phyloP scores from a whole-genome alignment of 2,329 filamentous ascomycete species.

The Cercospora beticola region DNA sequence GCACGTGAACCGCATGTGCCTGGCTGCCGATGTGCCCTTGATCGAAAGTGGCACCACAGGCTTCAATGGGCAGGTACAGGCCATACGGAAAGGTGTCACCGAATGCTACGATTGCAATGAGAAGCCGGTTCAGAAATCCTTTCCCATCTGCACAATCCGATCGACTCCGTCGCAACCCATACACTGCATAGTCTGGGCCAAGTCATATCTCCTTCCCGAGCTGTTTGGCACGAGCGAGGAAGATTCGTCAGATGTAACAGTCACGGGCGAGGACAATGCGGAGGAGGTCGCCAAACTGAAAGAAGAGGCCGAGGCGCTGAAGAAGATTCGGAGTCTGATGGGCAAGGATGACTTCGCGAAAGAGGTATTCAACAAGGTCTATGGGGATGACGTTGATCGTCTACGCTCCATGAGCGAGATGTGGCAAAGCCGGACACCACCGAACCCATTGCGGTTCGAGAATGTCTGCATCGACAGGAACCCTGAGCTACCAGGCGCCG shows the following conservation, averaged over 20 bases:
- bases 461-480: slow-evolving; percentile 40
- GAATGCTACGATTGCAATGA: slow-evolving; percentile 95
- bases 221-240: slow-evolving; percentile 92
- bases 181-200: slow-evolving; percentile 98
- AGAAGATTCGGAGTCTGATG: slow-evolving; percentile 77
- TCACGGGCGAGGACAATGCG: slow-evolving; percentile 79
- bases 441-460: slow-evolving; percentile 70
- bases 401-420: slow-evolving; percentile 87
- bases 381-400: slow-evolving; percentile 77
- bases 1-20: slow-evolving; percentile 96
- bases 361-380: slow-evolving; percentile 91
- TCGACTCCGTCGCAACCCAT: slow-evolving; percentile 96
- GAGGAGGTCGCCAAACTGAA: slow-evolving; percentile 85
- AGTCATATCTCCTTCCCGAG: slow-evolving; percentile 93
- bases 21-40: slow-evolving; percentile 84
- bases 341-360: slow-evolving; percentile 74
- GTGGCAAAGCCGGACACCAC: slow-evolving; percentile 83
- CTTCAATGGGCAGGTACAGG: slow-evolving; percentile 96
- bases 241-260: slow-evolving; percentile 74
- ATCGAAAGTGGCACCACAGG: slow-evolving; percentile 97
- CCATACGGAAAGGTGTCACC: slow-evolving; percentile 81
- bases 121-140: slow-evolving; percentile 88
- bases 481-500: slow-evolving; percentile 42
- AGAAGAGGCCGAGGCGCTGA: slow-evolving; percentile 78
- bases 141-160: slow-evolving; percentile 94